Evolutionary conservation across 192 early-diverging fungal species (phyloP), one percentile per base, ranked within the genome.

Genomic region (Coemansia sp.): DNA sequence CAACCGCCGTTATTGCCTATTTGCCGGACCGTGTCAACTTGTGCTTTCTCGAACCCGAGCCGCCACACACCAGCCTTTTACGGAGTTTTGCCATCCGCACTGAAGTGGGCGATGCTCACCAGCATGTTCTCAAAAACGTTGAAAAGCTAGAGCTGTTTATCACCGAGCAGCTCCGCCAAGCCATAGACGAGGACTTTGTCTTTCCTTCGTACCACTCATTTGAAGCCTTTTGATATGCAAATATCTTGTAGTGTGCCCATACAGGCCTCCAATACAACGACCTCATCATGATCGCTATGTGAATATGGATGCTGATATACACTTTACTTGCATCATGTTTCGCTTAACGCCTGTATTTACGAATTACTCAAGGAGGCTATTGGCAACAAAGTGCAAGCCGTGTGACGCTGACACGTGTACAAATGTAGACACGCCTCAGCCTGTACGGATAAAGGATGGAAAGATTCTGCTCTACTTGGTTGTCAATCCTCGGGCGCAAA

Each of bases 141-240:
- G 91, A 89, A 67, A 93, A 92, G 67, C 87, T 94, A 40, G 92
- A 93, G 67, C 72, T 70, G 39, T 94, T 94, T 82, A 88, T 93
- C 31, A 83, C 92, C 8, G 89, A 91, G 65, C 90, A 93, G 73
- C 81, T 94, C 48, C 85, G 92, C 31, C 86, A 83, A 59, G 84
- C 90, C 42, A 84, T 94, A 11, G 90, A 93, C 35, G 87, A 92
- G 29, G 92, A 92, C 29, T 85, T 93, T 73, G 90, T 93, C 16
- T 93, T 90, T 69, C 92, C 92, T 4, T 86, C 86, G 36, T 91
- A 92, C 70, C 88, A 91, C 50, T 87, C 86, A 7, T 79, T 90
- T 57, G 87, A 89, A 17, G 54, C 54, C 14, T 35, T 57, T 33
- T 57, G 54, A 57, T 16, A 34, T n/a, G 54, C 33, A 4, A 50